phyloP scores from a whole-genome alignment of 2,329 filamentous ascomycete genomes.

The Orbilia brochopaga region DNA sequence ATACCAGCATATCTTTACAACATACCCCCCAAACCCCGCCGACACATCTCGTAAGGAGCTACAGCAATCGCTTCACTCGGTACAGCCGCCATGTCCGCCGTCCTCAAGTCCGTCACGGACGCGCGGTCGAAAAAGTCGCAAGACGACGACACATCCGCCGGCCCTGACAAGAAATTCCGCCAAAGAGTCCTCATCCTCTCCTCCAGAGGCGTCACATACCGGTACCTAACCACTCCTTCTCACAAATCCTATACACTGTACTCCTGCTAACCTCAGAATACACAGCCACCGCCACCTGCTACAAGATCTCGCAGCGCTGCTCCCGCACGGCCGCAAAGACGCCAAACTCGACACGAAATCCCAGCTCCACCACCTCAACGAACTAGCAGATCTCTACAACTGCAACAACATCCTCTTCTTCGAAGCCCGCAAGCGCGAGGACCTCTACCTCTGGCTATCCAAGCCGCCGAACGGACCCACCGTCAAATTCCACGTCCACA shows the following conservation, averaged over 20 bases:
- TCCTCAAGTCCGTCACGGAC: conserved; percentile 77
- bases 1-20: neutral
- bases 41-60: neutral
- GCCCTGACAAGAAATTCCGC: conserved; percentile 68
- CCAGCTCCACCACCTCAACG: conserved; percentile 81
- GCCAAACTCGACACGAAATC: conserved; percentile 97
- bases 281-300: conserved; percentile 87
- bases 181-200: conserved; percentile 86
- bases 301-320: conserved; percentile 82
- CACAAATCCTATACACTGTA: conserved; percentile 24
- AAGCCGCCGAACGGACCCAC: conserved; percentile 85
- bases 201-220: conserved; percentile 87
- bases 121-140: conserved; percentile 61
- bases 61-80: conserved; percentile 2
- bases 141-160: conserved; percentile 60
- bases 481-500: conserved; percentile 78
- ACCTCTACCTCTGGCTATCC: conserved; percentile 91
- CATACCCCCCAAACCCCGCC: neutral
- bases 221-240: conserved; percentile 63
- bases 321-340: conserved; percentile 92
- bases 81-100: conserved; percentile 67
- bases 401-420: conserved; percentile 96
- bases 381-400: conserved; percentile 78
- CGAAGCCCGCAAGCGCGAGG: conserved; percentile 90
- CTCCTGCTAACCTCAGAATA: conserved; percentile 47